Evolutionary conservation across 345 rosid genomes (phyloP).

Genomic region (Barbarea vulgaris): DNA sequence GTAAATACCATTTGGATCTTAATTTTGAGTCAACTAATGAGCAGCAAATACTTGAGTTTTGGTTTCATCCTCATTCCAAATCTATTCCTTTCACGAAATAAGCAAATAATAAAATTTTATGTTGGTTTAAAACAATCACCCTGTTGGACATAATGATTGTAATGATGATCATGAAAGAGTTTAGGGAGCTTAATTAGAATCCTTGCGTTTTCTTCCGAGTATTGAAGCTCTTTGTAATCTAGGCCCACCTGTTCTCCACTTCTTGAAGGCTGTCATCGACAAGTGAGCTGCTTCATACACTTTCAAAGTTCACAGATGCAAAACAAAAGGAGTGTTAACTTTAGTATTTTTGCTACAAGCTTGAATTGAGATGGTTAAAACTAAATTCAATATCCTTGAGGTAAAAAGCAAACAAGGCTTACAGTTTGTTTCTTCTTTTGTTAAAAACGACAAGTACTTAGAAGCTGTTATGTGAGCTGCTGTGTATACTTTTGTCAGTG

Average conservation of each 20-base stretch:
- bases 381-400: background rate
- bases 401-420: slow-evolving; percentile 32
- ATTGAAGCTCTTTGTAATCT: slow-evolving; percentile 83
- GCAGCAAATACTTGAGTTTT: background rate
- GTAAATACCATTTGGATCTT: background rate
- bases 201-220: slow-evolving; percentile 91
- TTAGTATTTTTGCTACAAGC: background rate
- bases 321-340: background rate
- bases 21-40: background rate
- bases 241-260: slow-evolving; percentile 86
- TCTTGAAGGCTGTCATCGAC: slow-evolving; percentile 75
- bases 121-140: background rate
- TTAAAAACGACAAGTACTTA: slow-evolving; percentile 55
- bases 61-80: background rate
- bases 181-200: slow-evolving; percentile 45
- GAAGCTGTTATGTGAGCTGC: slow-evolving; percentile 61
- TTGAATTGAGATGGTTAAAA: background rate
- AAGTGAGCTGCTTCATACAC: slow-evolving; percentile 84
- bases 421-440: slow-evolving; percentile 75
- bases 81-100: background rate
- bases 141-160: background rate
- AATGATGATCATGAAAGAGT: background rate
- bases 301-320: slow-evolving; percentile 30
- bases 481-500: slow-evolving; percentile 76
- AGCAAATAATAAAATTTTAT: background rate